A percentile compares a stretch with the other conserved stretches of the same genome.
Evolutionary conservation across 2,329 filamentous ascomycete species (phyloP).

Genomic region (Corynespora cassiicola): DNA sequence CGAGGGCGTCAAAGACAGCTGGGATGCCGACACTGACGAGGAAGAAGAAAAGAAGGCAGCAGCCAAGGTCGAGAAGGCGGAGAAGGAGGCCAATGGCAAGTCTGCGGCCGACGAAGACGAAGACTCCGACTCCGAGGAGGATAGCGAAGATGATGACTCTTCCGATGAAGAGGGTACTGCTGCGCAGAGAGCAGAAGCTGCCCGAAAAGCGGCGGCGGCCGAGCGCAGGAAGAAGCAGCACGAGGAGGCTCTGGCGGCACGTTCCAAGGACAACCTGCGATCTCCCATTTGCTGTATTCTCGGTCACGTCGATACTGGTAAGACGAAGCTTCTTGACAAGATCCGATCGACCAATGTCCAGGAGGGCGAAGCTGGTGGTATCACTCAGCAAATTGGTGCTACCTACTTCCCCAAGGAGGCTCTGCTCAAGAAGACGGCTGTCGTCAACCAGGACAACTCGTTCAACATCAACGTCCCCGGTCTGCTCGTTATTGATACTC

Average conservation of each 20-base stretch:
- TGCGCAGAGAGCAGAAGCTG: constrained; percentile 73
- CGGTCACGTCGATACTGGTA: constrained; percentile 99
- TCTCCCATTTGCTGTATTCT: constrained; percentile 99
- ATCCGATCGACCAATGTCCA: constrained; percentile 98
- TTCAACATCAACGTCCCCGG: constrained; percentile 99
- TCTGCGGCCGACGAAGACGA: constrained; percentile 25
- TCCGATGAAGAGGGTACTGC: constrained; percentile 79
- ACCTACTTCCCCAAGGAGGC: constrained; percentile 98
- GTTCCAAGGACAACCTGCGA: constrained; percentile 91
- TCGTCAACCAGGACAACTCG: constrained; percentile 86
- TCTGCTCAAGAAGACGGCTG: constrained; percentile 87
- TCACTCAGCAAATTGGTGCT: constrained; percentile 98
- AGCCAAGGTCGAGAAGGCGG: constrained; percentile 27
- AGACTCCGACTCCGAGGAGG: constrained; percentile 54
- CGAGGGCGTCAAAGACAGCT: constrained; percentile 87
- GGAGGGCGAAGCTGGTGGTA: constrained; percentile 98
- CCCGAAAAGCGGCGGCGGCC: constrained; percentile 86
- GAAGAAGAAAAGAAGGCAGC: constrained; percentile 60
- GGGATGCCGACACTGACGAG: constrained; percentile 86
- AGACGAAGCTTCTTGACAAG: constrained; percentile 99
- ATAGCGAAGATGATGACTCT: constrained; percentile 68
- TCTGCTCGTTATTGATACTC: constrained; percentile 95
- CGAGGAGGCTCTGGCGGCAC: constrained; percentile 87
- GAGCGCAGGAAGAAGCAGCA: constrained; percentile 88
- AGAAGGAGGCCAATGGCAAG: constrained; percentile 39